These are phyloP conservation scores for Nemania abortiva DNA, from an alignment of 2,329 filamentous ascomycete species.

Conservation along the genomic window DNA sequence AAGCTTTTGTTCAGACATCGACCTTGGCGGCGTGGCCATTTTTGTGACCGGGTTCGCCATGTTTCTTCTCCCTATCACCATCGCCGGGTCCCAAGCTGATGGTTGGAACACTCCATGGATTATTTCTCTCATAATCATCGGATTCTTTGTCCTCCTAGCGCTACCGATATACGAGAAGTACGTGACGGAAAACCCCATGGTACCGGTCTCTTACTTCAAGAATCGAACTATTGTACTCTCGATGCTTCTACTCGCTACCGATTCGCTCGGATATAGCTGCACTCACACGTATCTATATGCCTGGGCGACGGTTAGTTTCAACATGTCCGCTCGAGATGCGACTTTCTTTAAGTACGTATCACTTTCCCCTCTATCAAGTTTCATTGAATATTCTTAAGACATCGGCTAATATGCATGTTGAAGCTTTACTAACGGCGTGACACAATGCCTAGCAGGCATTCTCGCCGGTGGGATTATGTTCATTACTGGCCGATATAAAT, in stretches of 20 bases:
- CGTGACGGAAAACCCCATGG: neutral
- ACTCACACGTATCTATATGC: neutral
- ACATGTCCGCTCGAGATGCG: neutral
- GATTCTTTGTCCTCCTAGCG: neutral
- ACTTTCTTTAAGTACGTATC: neutral
- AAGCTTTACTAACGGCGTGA: constrained; percentile 2
- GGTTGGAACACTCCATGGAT: neutral
- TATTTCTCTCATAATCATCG: neutral
- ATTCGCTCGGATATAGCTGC: neutral
- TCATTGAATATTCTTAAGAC: neutral
- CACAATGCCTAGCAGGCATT: neutral
- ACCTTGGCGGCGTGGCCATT: neutral
- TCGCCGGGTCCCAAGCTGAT: neutral
- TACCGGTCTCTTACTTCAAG: neutral
- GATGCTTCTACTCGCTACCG: neutral
- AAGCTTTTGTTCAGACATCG: neutral
- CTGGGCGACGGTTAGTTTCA: neutral
- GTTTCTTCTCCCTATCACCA: constrained; percentile 2
- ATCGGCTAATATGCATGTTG: neutral
- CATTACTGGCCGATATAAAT: neutral
- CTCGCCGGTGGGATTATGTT: neutral
- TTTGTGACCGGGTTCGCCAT: neutral
- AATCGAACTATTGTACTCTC: neutral
- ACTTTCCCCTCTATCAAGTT: neutral
- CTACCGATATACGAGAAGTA: neutral